Evolutionary conservation across 2,329 filamentous ascomycete genomes (phyloP).

Genomic region (Cryphonectria naterciae): DNA sequence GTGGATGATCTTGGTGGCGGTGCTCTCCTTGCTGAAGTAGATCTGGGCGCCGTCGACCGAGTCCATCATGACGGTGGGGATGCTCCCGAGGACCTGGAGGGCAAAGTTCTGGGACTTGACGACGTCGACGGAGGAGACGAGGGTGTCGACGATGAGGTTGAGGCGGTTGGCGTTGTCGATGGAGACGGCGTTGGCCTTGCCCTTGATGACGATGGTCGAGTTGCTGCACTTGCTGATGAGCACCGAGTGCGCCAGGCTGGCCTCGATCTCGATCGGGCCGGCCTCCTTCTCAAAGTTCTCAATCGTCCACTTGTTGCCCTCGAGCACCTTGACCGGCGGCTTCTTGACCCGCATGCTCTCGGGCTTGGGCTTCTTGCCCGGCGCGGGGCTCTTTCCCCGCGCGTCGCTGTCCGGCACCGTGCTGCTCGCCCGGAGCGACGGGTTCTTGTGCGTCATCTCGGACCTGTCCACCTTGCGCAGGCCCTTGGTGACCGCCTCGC

Average conservation of each 20-base stretch:
- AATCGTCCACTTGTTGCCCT: constrained; percentile 92
- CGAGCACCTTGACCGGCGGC: constrained; percentile 76
- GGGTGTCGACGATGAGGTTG: constrained; percentile 84
- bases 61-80: constrained; percentile 89
- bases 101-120: constrained; percentile 96
- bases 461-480: constrained; percentile 93
- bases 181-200: constrained; percentile 96
- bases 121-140: constrained; percentile 90
- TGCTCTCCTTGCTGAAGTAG: constrained; percentile 82
- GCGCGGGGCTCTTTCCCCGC: constrained; percentile 82
- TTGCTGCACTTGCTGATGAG: constrained; percentile 92
- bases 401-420: constrained; percentile 65
- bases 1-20: constrained; percentile 80
- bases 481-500: constrained; percentile 82
- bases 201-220: constrained; percentile 83
- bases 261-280: constrained; percentile 78
- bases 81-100: constrained; percentile 82
- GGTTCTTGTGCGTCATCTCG: constrained; percentile 99
- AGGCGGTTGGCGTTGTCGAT: constrained; percentile 87
- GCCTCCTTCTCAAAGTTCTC: constrained; percentile 87
- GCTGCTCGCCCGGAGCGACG: constrained; percentile 74
- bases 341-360: constrained; percentile 85
- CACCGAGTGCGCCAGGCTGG: constrained; percentile 82
- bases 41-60: constrained; percentile 88
- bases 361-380: constrained; percentile 84